Percentiles rank a stretch among this genome's conserved stretches.
These are phyloP conservation scores for Blastobotrys serpentis DNA, from an alignment of 1,139 yeast genomes.

Conservation along the genomic window DNA sequence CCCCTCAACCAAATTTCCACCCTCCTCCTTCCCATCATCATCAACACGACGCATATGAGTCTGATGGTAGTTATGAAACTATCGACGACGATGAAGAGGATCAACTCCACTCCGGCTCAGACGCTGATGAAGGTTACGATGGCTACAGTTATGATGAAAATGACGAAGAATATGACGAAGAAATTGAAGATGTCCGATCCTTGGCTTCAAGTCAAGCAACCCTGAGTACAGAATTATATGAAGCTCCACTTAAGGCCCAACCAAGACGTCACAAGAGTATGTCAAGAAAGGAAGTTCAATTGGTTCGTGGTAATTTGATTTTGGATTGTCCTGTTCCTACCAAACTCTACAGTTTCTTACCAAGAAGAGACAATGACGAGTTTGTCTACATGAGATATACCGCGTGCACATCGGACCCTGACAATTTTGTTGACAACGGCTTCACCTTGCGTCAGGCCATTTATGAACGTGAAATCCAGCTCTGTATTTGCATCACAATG, in stretches of 20 bases:
- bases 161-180: slow-evolving; percentile 32
- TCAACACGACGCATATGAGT: slow-evolving; percentile 13
- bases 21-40: neutral
- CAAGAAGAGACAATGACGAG: slow-evolving; percentile 85
- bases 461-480: slow-evolving; percentile 82
- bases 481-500: slow-evolving; percentile 90
- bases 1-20: slow-evolving; percentile 27
- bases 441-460: slow-evolving; percentile 82
- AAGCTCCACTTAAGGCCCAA: slow-evolving; percentile 50
- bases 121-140: slow-evolving; percentile 27
- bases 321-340: slow-evolving; percentile 93
- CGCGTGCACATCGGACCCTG: slow-evolving; percentile 89
- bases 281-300: slow-evolving; percentile 59
- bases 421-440: slow-evolving; percentile 74
- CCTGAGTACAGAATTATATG: slow-evolving; percentile 29
- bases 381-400: slow-evolving; percentile 93
- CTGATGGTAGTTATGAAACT: slow-evolving; percentile 15
- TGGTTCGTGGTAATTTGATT: slow-evolving; percentile 76
- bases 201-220: slow-evolving; percentile 30
- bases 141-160: slow-evolving; percentile 28
- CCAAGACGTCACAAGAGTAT: slow-evolving; percentile 60
- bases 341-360: slow-evolving; percentile 72
- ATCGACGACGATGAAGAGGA: slow-evolving; percentile 33
- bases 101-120: slow-evolving; percentile 27
- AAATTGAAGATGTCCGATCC: slow-evolving; percentile 31